Evolutionary conservation across 2,329 filamentous ascomycete genomes (phyloP).

Genomic region (Fusarium longipes): DNA sequence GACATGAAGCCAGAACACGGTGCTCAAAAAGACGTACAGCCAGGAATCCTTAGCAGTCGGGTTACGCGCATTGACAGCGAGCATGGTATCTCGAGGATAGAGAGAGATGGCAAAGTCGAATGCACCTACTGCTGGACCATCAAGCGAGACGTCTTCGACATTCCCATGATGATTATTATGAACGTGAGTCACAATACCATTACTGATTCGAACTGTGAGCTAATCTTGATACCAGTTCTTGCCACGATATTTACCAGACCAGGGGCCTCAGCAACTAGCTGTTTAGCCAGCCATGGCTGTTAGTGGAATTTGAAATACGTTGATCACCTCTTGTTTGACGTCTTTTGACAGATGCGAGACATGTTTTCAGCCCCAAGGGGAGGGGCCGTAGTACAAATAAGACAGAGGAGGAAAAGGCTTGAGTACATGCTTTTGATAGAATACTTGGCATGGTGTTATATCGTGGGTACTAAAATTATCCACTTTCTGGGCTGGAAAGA

Average conservation of each 20-base stretch:
- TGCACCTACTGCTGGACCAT: slow-evolving; percentile 98
- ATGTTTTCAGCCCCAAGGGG: slow-evolving; percentile 28
- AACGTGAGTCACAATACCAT: slow-evolving; percentile 76
- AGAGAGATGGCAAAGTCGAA: slow-evolving; percentile 89
- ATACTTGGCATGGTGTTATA: slow-evolving; percentile 21
- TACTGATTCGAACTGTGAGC: background rate
- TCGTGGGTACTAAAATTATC: slow-evolving; percentile 20
- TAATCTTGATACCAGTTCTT: slow-evolving; percentile 59
- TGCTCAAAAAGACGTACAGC: slow-evolving; percentile 58
- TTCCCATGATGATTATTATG: slow-evolving; percentile 98
- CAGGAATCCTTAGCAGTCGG: slow-evolving; percentile 66
- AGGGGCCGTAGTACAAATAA: slow-evolving; percentile 20
- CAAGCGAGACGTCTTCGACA: slow-evolving; percentile 96
- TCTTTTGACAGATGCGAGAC: slow-evolving; percentile 29
- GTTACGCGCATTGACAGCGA: slow-evolving; percentile 75
- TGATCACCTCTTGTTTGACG: slow-evolving; percentile 40
- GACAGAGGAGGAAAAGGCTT: slow-evolving; percentile 5
- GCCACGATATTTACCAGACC: slow-evolving; percentile 68
- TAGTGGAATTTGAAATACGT: slow-evolving; percentile 32
- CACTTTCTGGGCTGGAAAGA: slow-evolving; percentile 8
- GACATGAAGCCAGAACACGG: slow-evolving; percentile 53
- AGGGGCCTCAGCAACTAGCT: slow-evolving; percentile 66
- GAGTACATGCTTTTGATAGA: slow-evolving; percentile 22
- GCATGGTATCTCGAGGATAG: slow-evolving; percentile 83
- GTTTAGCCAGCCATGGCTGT: slow-evolving; percentile 53